Evolutionary conservation across 768 basidiomycete species (phyloP).

Genomic region (Boletus patriciae): DNA sequence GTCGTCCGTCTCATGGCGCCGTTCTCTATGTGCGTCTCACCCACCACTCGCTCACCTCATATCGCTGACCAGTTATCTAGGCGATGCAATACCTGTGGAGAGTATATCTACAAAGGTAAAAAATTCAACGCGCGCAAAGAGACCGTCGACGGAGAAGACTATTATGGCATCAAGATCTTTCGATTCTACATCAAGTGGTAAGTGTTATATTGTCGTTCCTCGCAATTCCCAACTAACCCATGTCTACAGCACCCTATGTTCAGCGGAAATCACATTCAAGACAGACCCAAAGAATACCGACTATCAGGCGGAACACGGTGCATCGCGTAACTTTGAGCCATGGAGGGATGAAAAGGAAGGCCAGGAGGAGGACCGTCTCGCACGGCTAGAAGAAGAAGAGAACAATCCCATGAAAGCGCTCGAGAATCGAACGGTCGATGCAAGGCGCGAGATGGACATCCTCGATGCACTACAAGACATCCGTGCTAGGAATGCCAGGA

Average conservation of each 20-base stretch:
- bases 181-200: constrained; percentile 91
- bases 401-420: constrained; percentile 97
- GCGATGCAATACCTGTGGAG: constrained; percentile 94
- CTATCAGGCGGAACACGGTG: constrained; percentile 92
- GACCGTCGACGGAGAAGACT: constrained; percentile 95
- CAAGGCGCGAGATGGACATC: constrained; percentile 97
- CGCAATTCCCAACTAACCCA: constrained; percentile 12
- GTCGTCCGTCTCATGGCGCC: constrained; percentile 99
- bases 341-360: constrained; percentile 83
- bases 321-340: constrained; percentile 96
- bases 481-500: constrained; percentile 80
- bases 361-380: constrained; percentile 82
- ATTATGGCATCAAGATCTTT: constrained; percentile 97
- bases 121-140: constrained; percentile 99
- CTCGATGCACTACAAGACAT: constrained; percentile 95
- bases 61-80: constrained; percentile 38
- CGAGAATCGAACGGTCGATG: constrained; percentile 89
- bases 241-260: constrained; percentile 77
- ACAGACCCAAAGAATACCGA: constrained; percentile 99
- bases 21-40: constrained; percentile 80
- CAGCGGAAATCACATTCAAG: constrained; percentile 99
- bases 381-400: constrained; percentile 86
- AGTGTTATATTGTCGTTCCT: constrained; percentile 25
- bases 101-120: constrained; percentile 99
- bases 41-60: neutral